Percentiles rank a stretch among this genome's conserved stretches.
Conservation (phyloP, 1,139 yeast species). For the Candida labiduridarum region DNA sequence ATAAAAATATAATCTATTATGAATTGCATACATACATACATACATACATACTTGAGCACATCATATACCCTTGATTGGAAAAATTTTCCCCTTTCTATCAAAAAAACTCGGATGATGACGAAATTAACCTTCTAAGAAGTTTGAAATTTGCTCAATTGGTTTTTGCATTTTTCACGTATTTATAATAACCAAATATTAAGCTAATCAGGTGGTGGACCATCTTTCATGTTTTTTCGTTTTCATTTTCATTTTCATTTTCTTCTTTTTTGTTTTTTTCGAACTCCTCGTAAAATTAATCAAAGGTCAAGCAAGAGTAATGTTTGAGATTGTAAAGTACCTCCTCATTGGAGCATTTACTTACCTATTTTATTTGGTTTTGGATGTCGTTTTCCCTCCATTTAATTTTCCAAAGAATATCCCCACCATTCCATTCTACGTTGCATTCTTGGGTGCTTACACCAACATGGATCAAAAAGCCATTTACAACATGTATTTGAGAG, state of each 20-base stretch:
- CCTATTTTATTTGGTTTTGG: constrained; percentile 14
- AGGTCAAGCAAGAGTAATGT: background rate
- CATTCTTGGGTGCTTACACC: constrained; percentile 50
- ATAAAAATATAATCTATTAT: no score
- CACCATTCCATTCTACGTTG: constrained; percentile 62
- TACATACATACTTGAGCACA: no score
- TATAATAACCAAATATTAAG: background rate
- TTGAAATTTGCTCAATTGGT: background rate
- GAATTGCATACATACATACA: no score
- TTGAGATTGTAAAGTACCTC: constrained; percentile 8
- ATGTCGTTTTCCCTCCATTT: constrained; percentile 31
- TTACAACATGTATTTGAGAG: constrained; percentile 41
- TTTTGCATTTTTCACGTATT: background rate
- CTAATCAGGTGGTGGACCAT: background rate
- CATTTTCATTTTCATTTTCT: background rate
- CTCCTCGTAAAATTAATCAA: background rate
- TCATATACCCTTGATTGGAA: no score
- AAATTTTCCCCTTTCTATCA: background rate
- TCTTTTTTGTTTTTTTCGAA: background rate
- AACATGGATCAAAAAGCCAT: constrained; percentile 53
- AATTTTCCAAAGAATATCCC: constrained; percentile 50
- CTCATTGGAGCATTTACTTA: constrained; percentile 6
- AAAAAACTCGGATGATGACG: background rate
- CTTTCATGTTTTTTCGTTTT: background rate
- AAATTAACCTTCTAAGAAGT: no score